A percentile compares a stretch with the other conserved stretches of the same genome.
Evolutionary conservation across 352 stramenopile genomes (phyloP).

Genomic region (Pythium myriotylum): DNA sequence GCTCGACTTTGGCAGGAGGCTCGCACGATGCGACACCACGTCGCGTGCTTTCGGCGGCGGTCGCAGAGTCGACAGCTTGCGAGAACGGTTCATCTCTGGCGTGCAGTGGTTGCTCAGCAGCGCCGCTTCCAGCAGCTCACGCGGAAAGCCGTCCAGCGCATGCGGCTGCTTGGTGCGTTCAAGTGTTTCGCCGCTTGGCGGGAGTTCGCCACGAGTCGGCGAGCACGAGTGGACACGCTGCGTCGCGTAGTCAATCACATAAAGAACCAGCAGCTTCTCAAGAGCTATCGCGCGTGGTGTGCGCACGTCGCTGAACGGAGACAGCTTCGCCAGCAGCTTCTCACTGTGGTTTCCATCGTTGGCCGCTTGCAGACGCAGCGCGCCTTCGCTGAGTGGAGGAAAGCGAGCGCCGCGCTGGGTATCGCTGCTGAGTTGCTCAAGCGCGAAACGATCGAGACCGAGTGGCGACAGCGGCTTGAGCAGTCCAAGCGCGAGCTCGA

Average conservation of each 20-base stretch:
- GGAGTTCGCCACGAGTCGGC: slow-evolving; percentile 18
- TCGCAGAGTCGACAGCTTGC: neutral
- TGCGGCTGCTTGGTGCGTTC: slow-evolving; percentile 39
- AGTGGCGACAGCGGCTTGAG: slow-evolving; percentile 26
- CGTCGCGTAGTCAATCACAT: slow-evolving; percentile 38
- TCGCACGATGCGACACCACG: neutral
- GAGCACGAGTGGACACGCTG: slow-evolving; percentile 28
- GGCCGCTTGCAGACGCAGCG: neutral
- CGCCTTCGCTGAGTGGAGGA: slow-evolving; percentile 12
- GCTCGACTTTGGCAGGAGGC: neutral
- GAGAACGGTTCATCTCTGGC: slow-evolving; percentile 5
- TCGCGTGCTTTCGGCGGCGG: neutral
- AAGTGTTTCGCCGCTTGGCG: slow-evolving; percentile 66
- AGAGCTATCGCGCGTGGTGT: slow-evolving; percentile 27
- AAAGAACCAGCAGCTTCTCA: slow-evolving; percentile 28
- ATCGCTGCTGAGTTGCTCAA: slow-evolving; percentile 6
- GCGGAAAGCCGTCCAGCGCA: slow-evolving; percentile 13
- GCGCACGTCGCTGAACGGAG: slow-evolving; percentile 5
- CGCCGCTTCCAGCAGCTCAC: slow-evolving; percentile 6
- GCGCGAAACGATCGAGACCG: slow-evolving; percentile 17
- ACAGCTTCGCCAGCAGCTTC: neutral
- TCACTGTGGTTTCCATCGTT: neutral
- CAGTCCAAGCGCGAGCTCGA: slow-evolving; percentile 30
- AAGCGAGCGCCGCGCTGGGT: neutral
- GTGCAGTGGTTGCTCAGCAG: neutral